Evolutionary conservation across 495 filamentous ascomycete species (phyloP).

Genomic region (Trichocladium uniseriatum): DNA sequence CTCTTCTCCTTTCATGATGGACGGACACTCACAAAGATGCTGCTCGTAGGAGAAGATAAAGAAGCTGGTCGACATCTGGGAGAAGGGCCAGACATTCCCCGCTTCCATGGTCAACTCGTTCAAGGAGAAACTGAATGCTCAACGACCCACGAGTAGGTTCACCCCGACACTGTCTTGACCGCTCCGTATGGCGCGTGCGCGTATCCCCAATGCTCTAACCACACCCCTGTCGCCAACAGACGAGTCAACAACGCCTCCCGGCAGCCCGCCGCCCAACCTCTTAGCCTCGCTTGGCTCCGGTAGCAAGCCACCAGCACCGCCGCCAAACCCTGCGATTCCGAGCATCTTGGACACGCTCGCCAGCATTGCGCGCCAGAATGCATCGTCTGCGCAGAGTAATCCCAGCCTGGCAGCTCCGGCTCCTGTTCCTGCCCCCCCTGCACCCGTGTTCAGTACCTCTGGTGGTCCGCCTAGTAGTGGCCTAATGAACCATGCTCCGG

Average conservation of each 20-base stretch:
- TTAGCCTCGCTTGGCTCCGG: constrained; percentile 19
- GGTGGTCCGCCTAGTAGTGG: constrained; percentile 16
- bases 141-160: constrained; percentile 55
- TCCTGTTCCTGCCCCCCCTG: constrained; percentile 21
- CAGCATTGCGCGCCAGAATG: constrained; percentile 76
- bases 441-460: constrained; percentile 12
- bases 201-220: constrained; percentile 22
- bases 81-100: constrained; percentile 88
- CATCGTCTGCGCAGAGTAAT: constrained; percentile 48
- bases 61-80: constrained; percentile 97
- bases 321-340: constrained; percentile 26
- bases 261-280: constrained; percentile 55
- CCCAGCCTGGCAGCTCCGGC: constrained; percentile 39
- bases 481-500: constrained; percentile 12
- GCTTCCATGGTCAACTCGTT: constrained; percentile 69
- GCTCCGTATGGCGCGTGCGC: neutral
- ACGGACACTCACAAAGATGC: constrained; percentile 34
- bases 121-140: constrained; percentile 69
- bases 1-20: constrained; percentile 10
- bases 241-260: constrained; percentile 70
- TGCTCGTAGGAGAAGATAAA: constrained; percentile 82
- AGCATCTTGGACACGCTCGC: constrained; percentile 73
- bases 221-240: constrained; percentile 36
- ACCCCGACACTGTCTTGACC: constrained; percentile 6
- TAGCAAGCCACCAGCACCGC: constrained; percentile 18